Conservation (phyloP, 2,329 filamentous ascomycete genomes). For the Ramichloridium luteum region DNA sequence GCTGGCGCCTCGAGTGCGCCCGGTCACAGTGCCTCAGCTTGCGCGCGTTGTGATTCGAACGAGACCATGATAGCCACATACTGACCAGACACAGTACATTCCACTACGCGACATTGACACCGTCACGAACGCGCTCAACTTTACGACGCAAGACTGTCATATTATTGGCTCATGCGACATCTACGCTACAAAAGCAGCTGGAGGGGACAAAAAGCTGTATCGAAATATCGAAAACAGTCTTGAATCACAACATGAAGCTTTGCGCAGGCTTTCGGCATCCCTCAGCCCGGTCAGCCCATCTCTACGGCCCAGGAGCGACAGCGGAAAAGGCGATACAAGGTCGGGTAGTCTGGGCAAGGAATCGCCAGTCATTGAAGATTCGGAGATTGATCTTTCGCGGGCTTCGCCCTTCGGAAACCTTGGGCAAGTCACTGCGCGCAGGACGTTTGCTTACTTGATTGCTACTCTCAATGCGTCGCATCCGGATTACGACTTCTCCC, state of each 20-base stretch:
- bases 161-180: constrained; percentile 90
- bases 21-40: constrained; percentile 1
- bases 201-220: constrained; percentile 92
- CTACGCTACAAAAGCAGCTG: constrained; percentile 93
- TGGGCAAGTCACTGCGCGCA: constrained; percentile 73
- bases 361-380: constrained; percentile 4
- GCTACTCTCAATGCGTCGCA: constrained; percentile 94
- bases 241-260: constrained; percentile 79
- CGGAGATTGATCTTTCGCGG: constrained; percentile 55
- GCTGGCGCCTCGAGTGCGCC: constrained; percentile 4
- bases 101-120: constrained; percentile 83
- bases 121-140: constrained; percentile 86
- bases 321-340: constrained; percentile 9
- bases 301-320: constrained; percentile 10
- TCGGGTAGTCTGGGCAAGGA: neutral
- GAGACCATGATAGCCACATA: neutral
- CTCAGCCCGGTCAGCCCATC: constrained; percentile 51
- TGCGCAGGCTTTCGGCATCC: constrained; percentile 74
- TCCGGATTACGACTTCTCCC: constrained; percentile 92
- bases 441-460: constrained; percentile 91
- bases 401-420: constrained; percentile 87
- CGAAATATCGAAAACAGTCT: constrained; percentile 87
- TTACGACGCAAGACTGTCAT: constrained; percentile 84
- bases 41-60: neutral
- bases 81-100: constrained; percentile 55